Evolutionary conservation across 2,329 filamentous ascomycete species (phyloP), one percentile per base, ranked within the genome.

Genomic region (Xylariaceae sp.): DNA sequence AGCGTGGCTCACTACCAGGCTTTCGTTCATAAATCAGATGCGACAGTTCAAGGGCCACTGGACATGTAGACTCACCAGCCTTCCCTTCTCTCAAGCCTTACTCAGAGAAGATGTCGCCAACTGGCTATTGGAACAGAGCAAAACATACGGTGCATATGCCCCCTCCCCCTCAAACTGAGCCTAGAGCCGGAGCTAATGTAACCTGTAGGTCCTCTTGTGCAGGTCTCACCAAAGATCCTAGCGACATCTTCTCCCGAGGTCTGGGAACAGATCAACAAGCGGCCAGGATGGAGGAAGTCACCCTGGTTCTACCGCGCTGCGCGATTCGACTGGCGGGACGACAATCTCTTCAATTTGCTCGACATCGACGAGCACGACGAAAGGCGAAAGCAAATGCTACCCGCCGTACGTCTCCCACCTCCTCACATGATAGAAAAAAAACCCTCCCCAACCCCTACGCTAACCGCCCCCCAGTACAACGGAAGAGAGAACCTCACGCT

Each of bases 291-390:
- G 36, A 66, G 56, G 36, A 61, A 66, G 11, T 62, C 61, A 3
- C 54, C 61, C 15, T 73, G 69, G 67, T 74, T 63, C 42, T 68
- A 66, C 17, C 66, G 71, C 30, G 64, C 66, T 3, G 62, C 68
- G 32, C 67, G 69, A 3, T 63, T 76, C 19, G 71, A 79, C 43
- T 66, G 71, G 4, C 66, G 68, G 1, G 61, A 64, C 4, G 72
- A 79, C 50, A 78, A 74, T 41, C 62, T 79, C 26, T 78, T 81
- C 44, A 72, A 66, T 2, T 65, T 74, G 48, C 67, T 67, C 4
- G 64, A 78, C 43, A 72, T 69, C 32, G 64, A 63, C 4, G 65
- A 66, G 32, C 77, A 81, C 47, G 59, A 65, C 2, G 47, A 50
- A 15, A 52, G 71, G 28, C 62, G 70, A 16, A 70, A 69, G 49